Conservation (phyloP, 805 yeast species). For the Starmerella etchellsii region DNA sequence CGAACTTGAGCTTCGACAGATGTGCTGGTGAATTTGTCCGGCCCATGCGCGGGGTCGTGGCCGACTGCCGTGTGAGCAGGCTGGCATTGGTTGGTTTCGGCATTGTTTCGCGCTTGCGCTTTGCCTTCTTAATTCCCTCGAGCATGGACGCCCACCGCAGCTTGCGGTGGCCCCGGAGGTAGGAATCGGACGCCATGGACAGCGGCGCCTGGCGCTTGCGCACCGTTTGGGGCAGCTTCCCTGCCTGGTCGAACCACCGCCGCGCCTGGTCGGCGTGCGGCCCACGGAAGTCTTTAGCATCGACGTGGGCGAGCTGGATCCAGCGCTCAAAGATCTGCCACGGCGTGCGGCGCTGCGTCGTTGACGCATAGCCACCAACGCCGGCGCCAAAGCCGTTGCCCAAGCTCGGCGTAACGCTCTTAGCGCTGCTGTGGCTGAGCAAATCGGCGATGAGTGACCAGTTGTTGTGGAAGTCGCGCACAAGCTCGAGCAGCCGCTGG, state of each 20-base stretch:
- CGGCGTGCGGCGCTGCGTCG: slow-evolving; percentile 88
- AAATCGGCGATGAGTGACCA: slow-evolving; percentile 86
- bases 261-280: slow-evolving; percentile 71
- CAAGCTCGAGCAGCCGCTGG: slow-evolving; percentile 60
- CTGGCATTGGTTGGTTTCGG: slow-evolving; percentile 37
- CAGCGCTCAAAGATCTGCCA: slow-evolving; percentile 98
- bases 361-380: slow-evolving; percentile 53
- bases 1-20: slow-evolving; percentile 66
- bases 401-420: slow-evolving; percentile 10
- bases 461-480: slow-evolving; percentile 76
- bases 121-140: slow-evolving; percentile 82
- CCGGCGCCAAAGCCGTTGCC: slow-evolving; percentile 1
- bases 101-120: slow-evolving; percentile 75
- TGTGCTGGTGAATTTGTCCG: slow-evolving; percentile 53
- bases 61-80: slow-evolving; percentile 13
- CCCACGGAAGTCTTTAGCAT: slow-evolving; percentile 77
- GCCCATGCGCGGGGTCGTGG: not conserved
- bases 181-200: slow-evolving; percentile 86
- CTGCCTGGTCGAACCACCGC: slow-evolving; percentile 85
- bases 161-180: slow-evolving; percentile 83
- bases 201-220: slow-evolving; percentile 81
- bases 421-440: slow-evolving; percentile 43
- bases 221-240: slow-evolving; percentile 74
- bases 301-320: slow-evolving; percentile 80
- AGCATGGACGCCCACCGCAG: slow-evolving; percentile 95